A percentile compares a stretch with the other conserved stretches of the same genome.
These are phyloP conservation scores for Alternaria ethzedia DNA, from an alignment of 2,329 filamentous ascomycete species.

Conservation along the genomic window DNA sequence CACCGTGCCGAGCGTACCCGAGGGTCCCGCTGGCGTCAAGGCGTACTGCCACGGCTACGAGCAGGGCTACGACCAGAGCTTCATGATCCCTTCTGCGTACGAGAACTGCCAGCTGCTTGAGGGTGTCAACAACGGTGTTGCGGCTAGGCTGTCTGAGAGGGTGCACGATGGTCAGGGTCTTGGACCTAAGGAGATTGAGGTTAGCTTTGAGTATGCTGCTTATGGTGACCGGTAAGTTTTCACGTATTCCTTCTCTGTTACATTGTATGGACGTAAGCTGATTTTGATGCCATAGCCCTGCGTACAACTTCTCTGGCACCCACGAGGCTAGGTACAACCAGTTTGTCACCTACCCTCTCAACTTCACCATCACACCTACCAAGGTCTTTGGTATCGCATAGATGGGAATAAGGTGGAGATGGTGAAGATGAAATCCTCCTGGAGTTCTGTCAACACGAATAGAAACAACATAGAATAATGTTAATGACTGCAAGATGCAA, in stretches of 20 bases:
- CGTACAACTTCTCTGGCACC: conserved; percentile 26
- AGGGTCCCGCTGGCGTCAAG: conserved; percentile 16
- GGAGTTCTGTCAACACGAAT: neutral
- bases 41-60: conserved; percentile 27
- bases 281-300: conserved; percentile 8
- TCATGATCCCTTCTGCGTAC: conserved; percentile 6
- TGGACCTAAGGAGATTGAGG: neutral
- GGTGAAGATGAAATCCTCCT: neutral
- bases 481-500: neutral
- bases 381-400: conserved; percentile 6
- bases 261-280: neutral
- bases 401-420: neutral
- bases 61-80: conserved; percentile 17
- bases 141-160: conserved; percentile 17
- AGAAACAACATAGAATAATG: neutral
- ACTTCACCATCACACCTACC: conserved; percentile 22
- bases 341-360: conserved; percentile 15
- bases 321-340: conserved; percentile 22
- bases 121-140: conserved; percentile 23
- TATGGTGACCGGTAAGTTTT: neutral
- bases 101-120: conserved; percentile 17
- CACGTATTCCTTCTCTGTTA: too few relatives aligned
- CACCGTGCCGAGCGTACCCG: conserved; percentile 17
- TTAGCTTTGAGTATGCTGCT: neutral
- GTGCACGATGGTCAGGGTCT: neutral